Evolutionary conservation across 495 filamentous ascomycete species (phyloP), one percentile per base, ranked within the genome.

Genomic region (Hypoxylon intermedium): DNA sequence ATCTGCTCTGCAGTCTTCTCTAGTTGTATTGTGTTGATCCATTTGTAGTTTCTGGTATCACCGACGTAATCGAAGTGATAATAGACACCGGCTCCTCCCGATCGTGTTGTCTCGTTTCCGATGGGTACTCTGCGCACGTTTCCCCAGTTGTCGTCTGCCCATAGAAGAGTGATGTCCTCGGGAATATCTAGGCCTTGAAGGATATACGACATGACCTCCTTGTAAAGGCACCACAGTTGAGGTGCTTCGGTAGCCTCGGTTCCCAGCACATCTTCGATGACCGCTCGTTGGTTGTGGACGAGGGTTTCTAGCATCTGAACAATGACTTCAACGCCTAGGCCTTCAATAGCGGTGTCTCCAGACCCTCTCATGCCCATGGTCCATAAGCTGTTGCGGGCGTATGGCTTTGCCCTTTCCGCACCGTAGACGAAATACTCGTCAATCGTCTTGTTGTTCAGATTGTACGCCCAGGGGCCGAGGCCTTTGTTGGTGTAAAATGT

Each of bases 41-140:
- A 89, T 68, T 88, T 89, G 71, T 86, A 87, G 68, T 84, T 74
- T 23, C 85, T 77, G 23, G 84, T 77, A 49, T 82, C 83, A 12
- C 87, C 86, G 21, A 88, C 86, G 62, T 86, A 91, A 65, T 92
- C 87, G 55, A 89, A 85, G 67, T 90, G 87, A 60, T 90, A 91
- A 67, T 91, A 91, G 7, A 90, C 82, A n/a, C 89, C 88, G 15
- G 88, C 86, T 9, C 88, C 86, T 19, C 85, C 87, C 9, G 74
- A 53, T 36, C 88, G 75, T n/a, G 67, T 62, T 0, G 78, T 84
- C 73, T 91, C 88, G 60, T 84, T 79, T 0, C 58, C 75, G 19
- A 87, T 66, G 5, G 89, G 89, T 37, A 91, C 79, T 43, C 87
- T 76, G 12, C 85, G 82, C 24, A 89, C 72, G 68, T 89, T 87